These are phyloP conservation scores for Spergularia azorica DNA, from an alignment of 179 eudicot species.

Conservation along the genomic window DNA sequence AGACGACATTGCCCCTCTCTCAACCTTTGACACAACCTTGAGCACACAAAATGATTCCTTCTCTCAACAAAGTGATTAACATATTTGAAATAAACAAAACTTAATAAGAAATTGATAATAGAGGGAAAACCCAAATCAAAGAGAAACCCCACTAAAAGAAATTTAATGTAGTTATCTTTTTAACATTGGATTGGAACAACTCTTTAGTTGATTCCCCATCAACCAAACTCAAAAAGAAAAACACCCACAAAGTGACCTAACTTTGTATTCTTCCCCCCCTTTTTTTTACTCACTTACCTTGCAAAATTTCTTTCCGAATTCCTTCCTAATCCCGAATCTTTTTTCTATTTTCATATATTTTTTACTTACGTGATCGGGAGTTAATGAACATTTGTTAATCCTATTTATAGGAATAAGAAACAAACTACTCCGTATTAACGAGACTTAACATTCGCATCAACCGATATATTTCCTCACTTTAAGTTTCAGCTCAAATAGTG, in stretches of 20 bases:
- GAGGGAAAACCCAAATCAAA: slow-evolving; percentile 8
- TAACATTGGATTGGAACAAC: slow-evolving; percentile 28
- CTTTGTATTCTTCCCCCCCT: slow-evolving; percentile 19
- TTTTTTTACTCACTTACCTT: neutral
- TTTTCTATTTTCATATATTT: neutral
- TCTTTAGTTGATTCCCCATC: slow-evolving; percentile 30
- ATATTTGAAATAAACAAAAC: neutral
- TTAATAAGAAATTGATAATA: neutral
- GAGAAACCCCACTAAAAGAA: slow-evolving; percentile 22
- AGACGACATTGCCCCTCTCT: slow-evolving; percentile 25
- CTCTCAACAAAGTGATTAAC: slow-evolving; percentile 27
- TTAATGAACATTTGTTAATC: too few relatives aligned
- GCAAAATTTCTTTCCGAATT: neutral
- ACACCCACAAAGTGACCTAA: slow-evolving; percentile 34
- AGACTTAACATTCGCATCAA: too few relatives aligned
- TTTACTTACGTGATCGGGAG: too few relatives aligned
- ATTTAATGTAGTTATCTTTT: slow-evolving; percentile 11
- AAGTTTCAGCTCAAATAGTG: too few relatives aligned
- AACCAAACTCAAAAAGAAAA: slow-evolving; percentile 20
- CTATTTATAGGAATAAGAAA: too few relatives aligned
- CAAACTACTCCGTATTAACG: too few relatives aligned
- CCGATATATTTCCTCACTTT: too few relatives aligned
- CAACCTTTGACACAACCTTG: slow-evolving; percentile 29
- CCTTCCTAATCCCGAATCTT: slow-evolving; percentile 23
- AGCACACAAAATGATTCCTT: slow-evolving; percentile 34